These are phyloP conservation scores for Gloeopeniophorella convolvens DNA, from an alignment of 768 basidiomycete genomes.

Conservation along the genomic window DNA sequence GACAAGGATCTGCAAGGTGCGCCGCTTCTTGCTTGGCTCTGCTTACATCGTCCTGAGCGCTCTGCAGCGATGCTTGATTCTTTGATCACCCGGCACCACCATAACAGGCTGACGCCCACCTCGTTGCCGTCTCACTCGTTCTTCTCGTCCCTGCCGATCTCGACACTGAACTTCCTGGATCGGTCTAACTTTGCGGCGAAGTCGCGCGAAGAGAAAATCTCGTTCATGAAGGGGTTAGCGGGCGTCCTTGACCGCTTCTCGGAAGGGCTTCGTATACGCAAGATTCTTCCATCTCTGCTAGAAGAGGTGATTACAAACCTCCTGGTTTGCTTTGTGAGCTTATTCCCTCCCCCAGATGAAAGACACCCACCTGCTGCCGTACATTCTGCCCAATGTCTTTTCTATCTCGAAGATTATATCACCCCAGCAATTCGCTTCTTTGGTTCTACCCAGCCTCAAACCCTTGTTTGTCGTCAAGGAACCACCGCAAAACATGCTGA, in stretches of 20 bases:
- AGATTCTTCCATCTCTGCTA: constrained; percentile 85
- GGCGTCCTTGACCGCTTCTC: constrained; percentile 79
- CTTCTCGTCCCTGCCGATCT: constrained; percentile 94
- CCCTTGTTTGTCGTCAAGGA: constrained; percentile 89
- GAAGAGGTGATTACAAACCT: constrained; percentile 67
- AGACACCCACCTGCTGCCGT: constrained; percentile 87
- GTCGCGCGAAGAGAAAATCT: constrained; percentile 91
- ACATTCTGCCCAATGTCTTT: constrained; percentile 94
- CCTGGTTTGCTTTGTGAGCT: not conserved
- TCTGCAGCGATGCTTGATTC: constrained; percentile 65
- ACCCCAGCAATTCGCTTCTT: constrained; percentile 69
- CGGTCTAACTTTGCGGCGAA: constrained; percentile 93
- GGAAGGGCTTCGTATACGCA: constrained; percentile 77
- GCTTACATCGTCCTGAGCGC: not conserved
- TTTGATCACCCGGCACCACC: constrained; percentile 74
- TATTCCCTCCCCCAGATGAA: constrained; percentile 58
- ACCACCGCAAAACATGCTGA: constrained; percentile 96
- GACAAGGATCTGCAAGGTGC: constrained; percentile 71
- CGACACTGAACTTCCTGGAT: constrained; percentile 93
- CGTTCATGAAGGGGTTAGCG: constrained; percentile 88
- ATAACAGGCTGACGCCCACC: constrained; percentile 66
- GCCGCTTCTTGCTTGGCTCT: constrained; percentile 7
- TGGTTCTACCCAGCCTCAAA: constrained; percentile 81
- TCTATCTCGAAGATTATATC: constrained; percentile 75
- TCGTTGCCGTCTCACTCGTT: constrained; percentile 81